A percentile compares a stretch with the other conserved stretches of the same genome.
These are phyloP conservation scores for Fistulinella cinereoalba DNA, from an alignment of 1,284 basidiomycete genomes.

Conservation along the genomic window DNA sequence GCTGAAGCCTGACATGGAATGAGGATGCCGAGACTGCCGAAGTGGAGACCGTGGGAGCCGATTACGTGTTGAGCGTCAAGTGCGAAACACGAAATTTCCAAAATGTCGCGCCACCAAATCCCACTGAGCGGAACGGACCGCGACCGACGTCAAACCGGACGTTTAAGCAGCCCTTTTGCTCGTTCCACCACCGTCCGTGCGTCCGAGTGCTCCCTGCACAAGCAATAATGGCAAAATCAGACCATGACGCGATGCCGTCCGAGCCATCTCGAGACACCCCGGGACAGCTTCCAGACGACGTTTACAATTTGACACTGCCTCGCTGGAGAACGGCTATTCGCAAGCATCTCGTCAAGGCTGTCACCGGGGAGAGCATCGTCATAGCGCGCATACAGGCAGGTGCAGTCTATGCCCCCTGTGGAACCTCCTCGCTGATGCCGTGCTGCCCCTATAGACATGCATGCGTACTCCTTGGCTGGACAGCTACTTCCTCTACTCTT, in stretches of 20 bases:
- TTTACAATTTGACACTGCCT: conserved; percentile 26
- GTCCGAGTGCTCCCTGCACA: too few relatives aligned
- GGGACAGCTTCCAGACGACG: conserved; percentile 22
- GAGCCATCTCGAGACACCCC: conserved; percentile 8
- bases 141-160: too few relatives aligned
- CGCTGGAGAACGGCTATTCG: conserved; percentile 69
- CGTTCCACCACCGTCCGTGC: too few relatives aligned
- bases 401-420: background rate
- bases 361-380: conserved; percentile 63
- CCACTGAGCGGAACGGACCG: too few relatives aligned
- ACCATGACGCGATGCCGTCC: background rate
- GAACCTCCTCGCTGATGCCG: background rate
- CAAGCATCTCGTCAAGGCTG: conserved; percentile 51
- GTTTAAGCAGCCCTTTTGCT: too few relatives aligned
- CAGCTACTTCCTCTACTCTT: conserved; percentile 88
- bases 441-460: conserved; percentile 38
- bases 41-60: too few relatives aligned
- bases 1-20: too few relatives aligned
- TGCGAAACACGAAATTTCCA: too few relatives aligned
- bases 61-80: too few relatives aligned
- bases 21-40: too few relatives aligned
- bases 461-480: conserved; percentile 76
- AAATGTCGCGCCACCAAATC: too few relatives aligned
- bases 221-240: too few relatives aligned
- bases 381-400: conserved; percentile 72